Percentiles rank a stretch among this genome's conserved stretches.
phyloP scores from a whole-genome alignment of 805 yeast genomes.

The Sugiyamaella chiloensis region DNA sequence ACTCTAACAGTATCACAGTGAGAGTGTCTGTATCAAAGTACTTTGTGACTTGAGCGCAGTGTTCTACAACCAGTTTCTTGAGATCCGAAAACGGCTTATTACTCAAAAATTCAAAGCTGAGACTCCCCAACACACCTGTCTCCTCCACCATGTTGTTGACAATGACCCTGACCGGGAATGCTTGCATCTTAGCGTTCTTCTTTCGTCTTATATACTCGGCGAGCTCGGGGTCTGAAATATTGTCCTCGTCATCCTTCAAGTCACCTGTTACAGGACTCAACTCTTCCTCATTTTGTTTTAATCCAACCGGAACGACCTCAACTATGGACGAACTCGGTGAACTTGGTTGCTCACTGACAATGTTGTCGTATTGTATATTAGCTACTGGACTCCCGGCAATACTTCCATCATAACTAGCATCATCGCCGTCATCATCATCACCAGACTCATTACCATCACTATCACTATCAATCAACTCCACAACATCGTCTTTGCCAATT shows the following conservation, averaged over 20 bases:
- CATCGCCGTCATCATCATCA: constrained; percentile 12
- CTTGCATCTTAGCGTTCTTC: background rate
- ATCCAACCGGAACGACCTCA: no score
- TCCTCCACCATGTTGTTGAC: background rate
- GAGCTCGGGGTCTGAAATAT: background rate
- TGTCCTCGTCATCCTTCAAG: background rate
- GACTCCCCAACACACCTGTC: background rate
- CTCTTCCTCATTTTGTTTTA: no score
- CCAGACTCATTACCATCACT: constrained; percentile 1
- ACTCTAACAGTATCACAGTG: background rate
- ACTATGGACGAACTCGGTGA: no score
- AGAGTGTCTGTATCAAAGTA: background rate
- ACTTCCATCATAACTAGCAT: background rate
- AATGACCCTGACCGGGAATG: constrained; percentile 1
- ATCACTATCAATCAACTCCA: constrained; percentile 2
- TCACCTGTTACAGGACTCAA: no score
- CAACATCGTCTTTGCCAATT: no score
- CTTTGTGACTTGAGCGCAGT: constrained; percentile 2
- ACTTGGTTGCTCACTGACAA: no score
- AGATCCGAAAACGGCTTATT: constrained; percentile 2
- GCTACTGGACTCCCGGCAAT: no score
- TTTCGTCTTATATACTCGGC: constrained; percentile 1
- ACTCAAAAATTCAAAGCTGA: constrained; percentile 6
- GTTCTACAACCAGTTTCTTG: background rate
- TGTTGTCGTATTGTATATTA: no score